Evolutionary conservation across 2,329 filamentous ascomycete species (phyloP), one percentile per base, ranked within the genome.

Genomic region (Claviceps spartinae): DNA sequence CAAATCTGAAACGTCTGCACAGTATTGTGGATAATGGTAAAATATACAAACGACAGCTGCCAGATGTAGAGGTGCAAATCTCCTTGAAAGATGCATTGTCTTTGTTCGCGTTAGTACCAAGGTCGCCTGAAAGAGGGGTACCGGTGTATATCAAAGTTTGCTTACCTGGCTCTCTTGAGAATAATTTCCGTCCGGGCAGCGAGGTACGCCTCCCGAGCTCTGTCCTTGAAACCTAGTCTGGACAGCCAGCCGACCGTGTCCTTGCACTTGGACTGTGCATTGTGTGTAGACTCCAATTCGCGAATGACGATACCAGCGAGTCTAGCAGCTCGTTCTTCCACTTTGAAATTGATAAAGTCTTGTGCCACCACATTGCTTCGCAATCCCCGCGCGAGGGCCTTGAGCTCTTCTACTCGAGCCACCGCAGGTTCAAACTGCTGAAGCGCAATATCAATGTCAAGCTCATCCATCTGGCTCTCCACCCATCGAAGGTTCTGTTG

Each of bases 401-500:
- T 86, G 41, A 98, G 75, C 62, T 87, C 88, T 67, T 97, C 93
- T 1, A 96, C 85, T 34, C 84, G 81, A 5, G 77, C 76, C 0
- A 97, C 93, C 0, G 93, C 86, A 20, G 83, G 79, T 60, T 96
- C 89, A 58, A 95, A 93, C 43, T 81, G 79, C 64, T 97, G 91
- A 49, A 96, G 76, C 0, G 93, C 91, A 61, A 98, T 90, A 60
- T 95, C 85, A 60, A 97, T 97, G 62, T 98, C 93, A 5, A 98
- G 79, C 62, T 95, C 88, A 63, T 98, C 93, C 66, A 98, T 86
- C 68, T 97, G 88, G 50, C 83, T 82, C 65, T 98, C 93, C 0
- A 98, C 88, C 88, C 88, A 96, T 50, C 91, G 86, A 47, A 98
- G 77, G 64, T 93, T 96, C 64, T 97, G 88, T 66, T 96, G 90